Conservation (phyloP, 2,329 filamentous ascomycete genomes). For the Remersonia thermophila region DNA sequence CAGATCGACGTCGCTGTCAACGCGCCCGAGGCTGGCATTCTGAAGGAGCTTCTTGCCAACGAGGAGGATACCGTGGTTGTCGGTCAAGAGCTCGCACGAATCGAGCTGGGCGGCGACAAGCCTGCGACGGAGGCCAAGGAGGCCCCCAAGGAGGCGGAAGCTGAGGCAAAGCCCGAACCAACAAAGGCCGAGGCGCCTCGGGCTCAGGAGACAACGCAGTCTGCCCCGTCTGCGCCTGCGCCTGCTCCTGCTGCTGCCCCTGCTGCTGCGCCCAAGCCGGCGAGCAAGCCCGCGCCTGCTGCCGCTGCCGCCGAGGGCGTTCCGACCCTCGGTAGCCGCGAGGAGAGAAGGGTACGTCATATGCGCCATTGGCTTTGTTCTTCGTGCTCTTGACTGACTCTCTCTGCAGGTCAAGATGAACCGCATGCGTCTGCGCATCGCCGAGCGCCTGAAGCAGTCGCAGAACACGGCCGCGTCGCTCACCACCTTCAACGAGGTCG, state of each 20-base stretch:
- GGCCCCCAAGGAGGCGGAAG: conserved; percentile 32
- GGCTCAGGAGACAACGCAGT: conserved; percentile 24
- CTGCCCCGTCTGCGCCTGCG: conserved; percentile 19
- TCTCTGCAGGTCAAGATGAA: conserved; percentile 87
- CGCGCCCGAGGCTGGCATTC: conserved; percentile 76
- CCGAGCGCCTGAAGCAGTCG: conserved; percentile 96
- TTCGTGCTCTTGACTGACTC: conserved; percentile 1
- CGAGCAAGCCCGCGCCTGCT: conserved; percentile 12
- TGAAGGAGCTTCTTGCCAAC: conserved; percentile 81
- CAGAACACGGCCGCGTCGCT: conserved; percentile 96
- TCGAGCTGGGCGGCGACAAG: conserved; percentile 62
- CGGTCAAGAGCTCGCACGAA: conserved; percentile 76
- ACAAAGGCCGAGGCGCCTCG: conserved; percentile 28
- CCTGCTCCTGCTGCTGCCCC: conserved; percentile 15
- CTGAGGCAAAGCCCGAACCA: conserved; percentile 27
- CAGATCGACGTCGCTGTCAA: conserved; percentile 96
- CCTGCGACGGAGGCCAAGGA: conserved; percentile 28
- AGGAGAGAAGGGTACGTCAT: conserved; percentile 67
- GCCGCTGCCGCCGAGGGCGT: conserved; percentile 26
- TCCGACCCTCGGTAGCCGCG: conserved; percentile 54
- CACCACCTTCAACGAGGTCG: conserved; percentile 98
- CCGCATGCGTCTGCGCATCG: conserved; percentile 94
- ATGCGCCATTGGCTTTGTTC: background rate
- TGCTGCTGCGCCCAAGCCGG: conserved; percentile 18
- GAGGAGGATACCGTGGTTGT: conserved; percentile 95